Base-by-base conservation (phyloP, 257 asterid genomes). In the Fraxinus excelsior region DNA sequence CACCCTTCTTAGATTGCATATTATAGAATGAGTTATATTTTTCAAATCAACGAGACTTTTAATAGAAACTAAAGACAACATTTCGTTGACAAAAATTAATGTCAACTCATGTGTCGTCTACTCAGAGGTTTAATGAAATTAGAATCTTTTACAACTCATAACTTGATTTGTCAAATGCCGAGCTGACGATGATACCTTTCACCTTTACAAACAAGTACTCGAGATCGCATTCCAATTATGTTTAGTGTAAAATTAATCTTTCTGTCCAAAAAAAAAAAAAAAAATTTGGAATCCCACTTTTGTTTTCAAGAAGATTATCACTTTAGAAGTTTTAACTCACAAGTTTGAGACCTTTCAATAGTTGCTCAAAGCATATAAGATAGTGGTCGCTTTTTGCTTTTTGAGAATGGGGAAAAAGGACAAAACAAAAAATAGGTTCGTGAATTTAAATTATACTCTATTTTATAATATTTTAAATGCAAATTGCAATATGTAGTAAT, bases 371-470 rank as follows among this genome's bases (percentile, higher is more conserved):
- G 66, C 66, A 21, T 10, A 58, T 3, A 9, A 58, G 31, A 58
- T 58, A 58, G 65, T 58, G 66, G 29, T 3, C 16, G 10, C 66
- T 58, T n/a, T 58, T 14, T 58, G 66, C 68, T 62, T 26, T 62
- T 62, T 62, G 35, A 23, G 68, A 26, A 62, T 62, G 68, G 32
- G 65, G 21, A 26, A 60, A 62, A 62, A 62, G 68, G 34, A 62
- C 68, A 62, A n/a, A 26, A 26, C 12, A 12, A 62, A 58, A 62
- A 62, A 26, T 23, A 62, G 68, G 68, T 62, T 25, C 68, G 0
- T 62, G 34, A 62, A 62, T 26, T 62, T 25, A 62, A 58, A 46
- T 46, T 58, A 58, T 58, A 7, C 13, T n/a, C 66, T 62, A 60
- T 62, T 62, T 62, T 62, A 10, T 25, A 62, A 23, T 62, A 26